Evolutionary conservation across 768 basidiomycete genomes (phyloP).

Genomic region (Leccinum barrowsii): DNA sequence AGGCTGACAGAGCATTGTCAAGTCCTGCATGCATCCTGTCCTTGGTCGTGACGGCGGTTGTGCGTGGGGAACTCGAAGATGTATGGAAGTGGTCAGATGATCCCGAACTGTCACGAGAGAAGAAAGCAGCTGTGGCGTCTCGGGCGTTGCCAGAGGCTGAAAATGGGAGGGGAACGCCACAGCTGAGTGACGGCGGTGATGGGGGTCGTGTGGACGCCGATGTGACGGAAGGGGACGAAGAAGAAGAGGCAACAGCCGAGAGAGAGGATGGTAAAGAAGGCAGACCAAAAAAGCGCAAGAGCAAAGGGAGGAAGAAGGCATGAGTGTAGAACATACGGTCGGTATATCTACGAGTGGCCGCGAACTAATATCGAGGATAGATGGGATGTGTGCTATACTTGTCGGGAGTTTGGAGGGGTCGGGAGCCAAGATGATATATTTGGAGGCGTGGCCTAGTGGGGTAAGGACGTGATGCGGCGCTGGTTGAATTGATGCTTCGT

Average conservation of each 20-base stretch:
- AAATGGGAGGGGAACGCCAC: slow-evolving; percentile 20
- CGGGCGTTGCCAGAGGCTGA: slow-evolving; percentile 11
- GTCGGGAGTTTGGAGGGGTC: background rate
- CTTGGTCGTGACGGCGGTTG: slow-evolving; percentile 54
- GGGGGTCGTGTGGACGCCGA: slow-evolving; percentile 6
- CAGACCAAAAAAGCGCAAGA: slow-evolving; percentile 20
- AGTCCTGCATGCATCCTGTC: slow-evolving; percentile 78
- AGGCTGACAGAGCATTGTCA: slow-evolving; percentile 3
- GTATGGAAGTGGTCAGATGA: slow-evolving; percentile 75
- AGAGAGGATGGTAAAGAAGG: slow-evolving; percentile 1
- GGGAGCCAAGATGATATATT: slow-evolving; percentile 3
- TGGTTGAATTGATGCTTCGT: slow-evolving; percentile 10
- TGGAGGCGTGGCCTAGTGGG: slow-evolving; percentile 1
- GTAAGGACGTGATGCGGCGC: slow-evolving; percentile 13
- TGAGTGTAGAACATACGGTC: background rate
- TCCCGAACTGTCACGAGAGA: slow-evolving; percentile 27
- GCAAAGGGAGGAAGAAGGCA: slow-evolving; percentile 17
- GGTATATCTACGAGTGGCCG: slow-evolving; percentile 8
- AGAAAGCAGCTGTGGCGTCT: slow-evolving; percentile 11
- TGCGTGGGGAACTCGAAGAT: slow-evolving; percentile 65
- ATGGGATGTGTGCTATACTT: slow-evolving; percentile 9
- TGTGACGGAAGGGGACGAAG: slow-evolving; percentile 11
- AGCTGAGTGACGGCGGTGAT: slow-evolving; percentile 14
- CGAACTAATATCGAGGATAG: slow-evolving; percentile 3
- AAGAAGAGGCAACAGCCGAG: slow-evolving; percentile 1